Conservation (phyloP, 495 filamentous ascomycete species). For the Penicillium lividum region DNA sequence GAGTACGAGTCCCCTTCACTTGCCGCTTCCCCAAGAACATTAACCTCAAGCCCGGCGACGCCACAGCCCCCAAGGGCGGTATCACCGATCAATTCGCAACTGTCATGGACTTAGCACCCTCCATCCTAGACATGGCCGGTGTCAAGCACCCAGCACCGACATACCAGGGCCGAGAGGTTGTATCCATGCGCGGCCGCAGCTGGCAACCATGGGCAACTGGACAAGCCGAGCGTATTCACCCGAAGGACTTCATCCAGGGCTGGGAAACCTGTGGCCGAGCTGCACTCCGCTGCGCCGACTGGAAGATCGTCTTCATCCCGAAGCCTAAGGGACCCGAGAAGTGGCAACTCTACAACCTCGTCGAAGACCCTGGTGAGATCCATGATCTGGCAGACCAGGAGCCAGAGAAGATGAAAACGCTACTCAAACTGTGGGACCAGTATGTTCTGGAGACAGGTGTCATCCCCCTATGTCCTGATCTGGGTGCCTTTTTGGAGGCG, state of each 20-base stretch:
- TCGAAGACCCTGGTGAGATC: constrained; percentile 52
- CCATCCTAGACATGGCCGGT: constrained; percentile 62
- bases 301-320: constrained; percentile 53
- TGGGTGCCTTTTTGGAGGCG: constrained; percentile 51
- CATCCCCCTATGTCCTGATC: constrained; percentile 44
- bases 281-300: constrained; percentile 47
- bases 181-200: constrained; percentile 57
- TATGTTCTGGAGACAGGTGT: constrained; percentile 64
- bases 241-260: constrained; percentile 47
- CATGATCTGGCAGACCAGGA: constrained; percentile 59
- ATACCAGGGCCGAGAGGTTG: constrained; percentile 59
- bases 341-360: constrained; percentile 52
- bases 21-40: constrained; percentile 47
- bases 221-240: constrained; percentile 40
- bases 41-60: constrained; percentile 19
- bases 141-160: constrained; percentile 57
- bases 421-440: constrained; percentile 57
- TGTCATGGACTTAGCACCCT: constrained; percentile 65
- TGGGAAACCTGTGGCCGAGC: constrained; percentile 51
- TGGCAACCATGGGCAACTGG: constrained; percentile 46
- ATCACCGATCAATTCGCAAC: constrained; percentile 61
- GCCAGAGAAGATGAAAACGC: constrained; percentile 52
- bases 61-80: constrained; percentile 25
- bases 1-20: constrained; percentile 59
- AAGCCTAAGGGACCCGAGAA: constrained; percentile 49